phyloP scores from a whole-genome alignment of 1,284 basidiomycete species.

The Neotropicomus parvogracilis region DNA sequence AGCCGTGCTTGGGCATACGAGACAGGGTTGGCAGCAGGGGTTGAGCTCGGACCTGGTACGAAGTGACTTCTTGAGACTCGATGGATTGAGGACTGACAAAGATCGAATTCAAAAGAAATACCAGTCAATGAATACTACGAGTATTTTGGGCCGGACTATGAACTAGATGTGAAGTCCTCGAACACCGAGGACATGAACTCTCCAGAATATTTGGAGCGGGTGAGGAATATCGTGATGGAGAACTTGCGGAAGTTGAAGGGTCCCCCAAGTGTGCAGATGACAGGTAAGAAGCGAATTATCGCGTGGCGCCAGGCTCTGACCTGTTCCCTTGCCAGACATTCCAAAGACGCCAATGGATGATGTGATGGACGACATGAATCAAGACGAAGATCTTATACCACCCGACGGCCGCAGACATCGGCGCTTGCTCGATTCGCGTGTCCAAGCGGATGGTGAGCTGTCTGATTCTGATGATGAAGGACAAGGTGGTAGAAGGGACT shows the following conservation, averaged over 20 bases:
- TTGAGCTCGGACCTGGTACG: constrained; percentile 83
- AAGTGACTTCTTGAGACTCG: background rate
- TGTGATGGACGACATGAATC: constrained; percentile 70
- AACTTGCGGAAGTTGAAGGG: constrained; percentile 81
- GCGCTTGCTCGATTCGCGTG: constrained; percentile 65
- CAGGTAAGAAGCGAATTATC: constrained; percentile 46
- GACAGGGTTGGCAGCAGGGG: constrained; percentile 94
- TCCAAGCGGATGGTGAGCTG: constrained; percentile 76
- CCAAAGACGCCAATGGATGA: constrained; percentile 79
- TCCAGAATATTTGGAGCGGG: constrained; percentile 87
- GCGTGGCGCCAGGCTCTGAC: constrained; percentile 1
- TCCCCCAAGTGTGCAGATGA: constrained; percentile 88
- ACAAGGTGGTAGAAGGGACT: constrained; percentile 71
- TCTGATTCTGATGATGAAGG: constrained; percentile 88
- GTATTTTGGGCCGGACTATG: constrained; percentile 97
- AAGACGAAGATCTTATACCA: constrained; percentile 78
- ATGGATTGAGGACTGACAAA: constrained; percentile 10
- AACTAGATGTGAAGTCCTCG: constrained; percentile 93
- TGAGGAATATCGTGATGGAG: constrained; percentile 90
- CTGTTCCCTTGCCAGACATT: constrained; percentile 49
- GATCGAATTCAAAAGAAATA: constrained; percentile 57
- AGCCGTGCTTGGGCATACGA: constrained; percentile 98
- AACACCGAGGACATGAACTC: constrained; percentile 98
- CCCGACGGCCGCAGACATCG: constrained; percentile 71
- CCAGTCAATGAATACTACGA: constrained; percentile 99